Base-by-base conservation (phyloP, 225 moss, liverwort and hornwort genomes). In the Marchantia paleacea region DNA sequence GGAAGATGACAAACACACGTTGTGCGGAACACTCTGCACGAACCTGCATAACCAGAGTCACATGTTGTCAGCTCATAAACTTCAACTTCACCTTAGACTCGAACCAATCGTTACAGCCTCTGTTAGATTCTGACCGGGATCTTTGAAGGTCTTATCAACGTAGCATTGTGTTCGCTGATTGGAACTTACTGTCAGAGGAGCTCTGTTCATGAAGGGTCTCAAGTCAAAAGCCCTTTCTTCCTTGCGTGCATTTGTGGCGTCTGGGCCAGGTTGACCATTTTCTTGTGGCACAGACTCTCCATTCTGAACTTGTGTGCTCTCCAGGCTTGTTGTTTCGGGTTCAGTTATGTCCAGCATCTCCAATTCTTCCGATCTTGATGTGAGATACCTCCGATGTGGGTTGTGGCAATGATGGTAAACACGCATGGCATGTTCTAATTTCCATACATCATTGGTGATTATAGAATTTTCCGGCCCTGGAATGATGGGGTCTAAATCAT, bases 201-300 rank as follows among this genome's bases (percentile, higher is more conserved):
- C 94, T 78, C 90, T 88, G 75, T 95, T 95, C 93, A 92, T 95
- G 72, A 85, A 95, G 64, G 87, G 90, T 85, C 94, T 88, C 73
- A 95, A 84, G 73, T 95, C 94, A 54, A 95, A 68, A 71, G 88
- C 94, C 75, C 79, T 87, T 69, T 79, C 69, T 83, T 83, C 39
- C 73, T 69, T 52, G 31, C 28, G 31, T 39, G 39, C 39, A 39
- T 39, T 75, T 48, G 50, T 14, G 54, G 55, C 31, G 4, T 55
- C 16, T 25, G 16, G 24, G 50, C 55, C 5, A 39, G 3, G 39
- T 39, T 65, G 30, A 22, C 26, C 80, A 54, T 60, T 72, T 12
- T 52, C 30, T 49, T 53, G 26, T 55, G 63, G n/a, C 47, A 12
- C 11, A 69, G 31, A 60, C 52, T 74, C 65, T 52, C 52, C 83